A percentile compares a stretch with the other conserved stretches of the same genome.
phyloP scores from a whole-genome alignment of 2,329 filamentous ascomycete species.

The Fusarium nelsonii region DNA sequence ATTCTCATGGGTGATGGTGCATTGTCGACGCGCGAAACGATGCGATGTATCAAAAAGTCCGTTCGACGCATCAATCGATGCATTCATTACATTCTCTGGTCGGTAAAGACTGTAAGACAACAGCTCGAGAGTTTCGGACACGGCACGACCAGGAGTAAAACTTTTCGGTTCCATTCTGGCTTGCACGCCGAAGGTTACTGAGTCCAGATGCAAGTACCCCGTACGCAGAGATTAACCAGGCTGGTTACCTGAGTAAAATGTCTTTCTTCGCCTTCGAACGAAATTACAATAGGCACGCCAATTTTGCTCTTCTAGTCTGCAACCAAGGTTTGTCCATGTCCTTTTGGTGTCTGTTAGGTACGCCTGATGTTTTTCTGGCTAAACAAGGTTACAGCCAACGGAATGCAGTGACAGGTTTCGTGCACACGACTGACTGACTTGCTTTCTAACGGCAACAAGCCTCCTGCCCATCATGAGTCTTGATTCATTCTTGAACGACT shows the following conservation, averaged over 20 bases:
- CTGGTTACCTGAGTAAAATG: conserved; percentile 30
- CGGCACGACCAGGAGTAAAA: background rate
- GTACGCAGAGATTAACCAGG: conserved; percentile 24
- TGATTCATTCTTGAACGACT: background rate
- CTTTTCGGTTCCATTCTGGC: background rate
- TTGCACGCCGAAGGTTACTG: background rate
- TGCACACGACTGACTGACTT: conserved; percentile 32
- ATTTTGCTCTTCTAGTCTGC: conserved; percentile 17
- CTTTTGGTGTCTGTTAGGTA: conserved; percentile 18
- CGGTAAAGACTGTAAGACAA: conserved; percentile 17
- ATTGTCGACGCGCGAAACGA: background rate
- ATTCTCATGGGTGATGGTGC: conserved; percentile 1
- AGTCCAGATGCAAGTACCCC: conserved; percentile 20
- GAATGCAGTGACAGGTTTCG: conserved; percentile 38
- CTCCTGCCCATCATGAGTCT: conserved; percentile 30
- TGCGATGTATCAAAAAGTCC: conserved; percentile 4
- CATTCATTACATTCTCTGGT: conserved; percentile 10
- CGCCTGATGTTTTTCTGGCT: conserved; percentile 31
- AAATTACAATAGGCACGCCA: conserved; percentile 22
- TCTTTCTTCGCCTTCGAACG: conserved; percentile 26
- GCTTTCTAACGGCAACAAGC: conserved; percentile 42
- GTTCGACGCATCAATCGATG: conserved; percentile 1
- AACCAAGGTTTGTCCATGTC: conserved; percentile 30
- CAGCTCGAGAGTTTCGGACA: conserved; percentile 13
- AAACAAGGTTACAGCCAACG: conserved; percentile 34